Percentiles rank a stretch among this genome's conserved stretches.
These are phyloP conservation scores for Podosphaera xanthii DNA, from an alignment of 2,329 filamentous ascomycete species.

Conservation along the genomic window DNA sequence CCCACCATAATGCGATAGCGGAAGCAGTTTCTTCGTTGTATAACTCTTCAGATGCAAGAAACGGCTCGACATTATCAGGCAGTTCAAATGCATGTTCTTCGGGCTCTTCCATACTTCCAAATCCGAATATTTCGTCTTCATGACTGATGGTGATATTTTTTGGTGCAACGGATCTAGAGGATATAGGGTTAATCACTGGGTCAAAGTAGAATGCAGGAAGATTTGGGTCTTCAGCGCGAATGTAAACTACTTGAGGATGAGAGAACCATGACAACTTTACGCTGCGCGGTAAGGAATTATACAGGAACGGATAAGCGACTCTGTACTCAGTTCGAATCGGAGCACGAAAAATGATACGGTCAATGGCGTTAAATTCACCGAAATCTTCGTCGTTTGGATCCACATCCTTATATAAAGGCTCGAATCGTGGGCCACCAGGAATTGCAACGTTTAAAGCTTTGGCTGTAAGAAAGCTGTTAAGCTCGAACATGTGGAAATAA, in stretches of 20 bases:
- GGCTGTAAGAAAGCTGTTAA: conserved; percentile 83
- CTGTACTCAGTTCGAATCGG: conserved; percentile 90
- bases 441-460: conserved; percentile 95
- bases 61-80: conserved; percentile 60
- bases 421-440: conserved; percentile 89
- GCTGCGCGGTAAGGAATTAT: conserved; percentile 87
- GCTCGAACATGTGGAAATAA: conserved; percentile 93
- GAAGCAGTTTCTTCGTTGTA: conserved; percentile 76
- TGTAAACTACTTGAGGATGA: conserved; percentile 78
- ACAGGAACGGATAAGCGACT: conserved; percentile 82
- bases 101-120: conserved; percentile 45
- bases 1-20: conserved; percentile 94
- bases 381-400: conserved; percentile 98
- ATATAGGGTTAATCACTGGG: conserved; percentile 92
- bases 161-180: conserved; percentile 75
- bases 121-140: conserved; percentile 82
- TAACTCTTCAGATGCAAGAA: conserved; percentile 71
- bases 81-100: conserved; percentile 67
- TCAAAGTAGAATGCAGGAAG: conserved; percentile 96
- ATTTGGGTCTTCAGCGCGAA: conserved; percentile 65
- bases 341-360: conserved; percentile 92
- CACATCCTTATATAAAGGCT: conserved; percentile 94
- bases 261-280: conserved; percentile 90
- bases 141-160: conserved; percentile 84
- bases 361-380: conserved; percentile 97